Base-by-base conservation (phyloP, 257 asterid species). In the Pogostemon cablin region DNA sequence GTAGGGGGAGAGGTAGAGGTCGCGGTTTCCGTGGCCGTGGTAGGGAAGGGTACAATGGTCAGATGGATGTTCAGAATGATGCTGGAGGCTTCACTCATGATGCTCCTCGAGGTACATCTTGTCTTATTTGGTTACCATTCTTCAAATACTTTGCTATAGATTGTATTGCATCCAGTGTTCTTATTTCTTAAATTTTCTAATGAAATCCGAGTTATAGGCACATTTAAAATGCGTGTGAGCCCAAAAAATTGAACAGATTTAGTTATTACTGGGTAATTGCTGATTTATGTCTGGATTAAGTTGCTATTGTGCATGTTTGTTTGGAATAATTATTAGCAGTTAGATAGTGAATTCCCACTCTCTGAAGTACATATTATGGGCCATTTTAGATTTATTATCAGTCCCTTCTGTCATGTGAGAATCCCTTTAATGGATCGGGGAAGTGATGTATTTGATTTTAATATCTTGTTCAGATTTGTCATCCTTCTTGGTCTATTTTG, bases 1-100 rank as follows among this genome's bases (percentile, higher is more conserved):
- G 97, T 66, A 86, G 96, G 78, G 92, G 96, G 46, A 84, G 97
- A 42, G 96, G 96, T 48, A 80, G 96, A 74, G 90, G 86, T 71
- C 92, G 87, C 71, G 69, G 60, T 73, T 85, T 78, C 82, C 96
- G 90, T 57, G 92, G 96, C 65, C 89, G 93, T 80, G 92, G 96
- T 57, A 82, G 98, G 72, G 96, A 96, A 81, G 96, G 92, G n/a
- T 92, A 79, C 77, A 59, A 79, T 74, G 90, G 90, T 37, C 96
- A 65, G 78, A 62, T 77, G 77, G 90, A 81, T 80, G 65, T 62
- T 63, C 85, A 72, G 68, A 82, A 82, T 48, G 95, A 87, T 74
- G 83, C 62, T 66, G 85, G 86, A 62, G 87, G 79, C 77, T 91
- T 89, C 79, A 73, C 78, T 78, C 88, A 86, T 68, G 98, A 87